Conservation (phyloP, 805 yeast genomes). For the Naumovozyma dairenensis region DNA sequence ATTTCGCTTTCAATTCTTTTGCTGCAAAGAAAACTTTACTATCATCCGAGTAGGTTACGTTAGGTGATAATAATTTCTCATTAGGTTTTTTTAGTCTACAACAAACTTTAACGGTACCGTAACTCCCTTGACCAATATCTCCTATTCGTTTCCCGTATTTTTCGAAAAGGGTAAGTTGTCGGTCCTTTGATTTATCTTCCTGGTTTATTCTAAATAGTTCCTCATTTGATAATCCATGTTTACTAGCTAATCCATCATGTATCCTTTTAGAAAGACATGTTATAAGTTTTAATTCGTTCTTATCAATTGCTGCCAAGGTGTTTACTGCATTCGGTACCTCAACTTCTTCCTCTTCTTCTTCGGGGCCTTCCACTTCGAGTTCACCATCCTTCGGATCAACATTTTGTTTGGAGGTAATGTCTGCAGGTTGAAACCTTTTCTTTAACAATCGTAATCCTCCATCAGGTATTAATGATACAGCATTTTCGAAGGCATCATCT, state of each 20-base stretch:
- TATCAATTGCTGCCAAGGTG: slow-evolving; percentile 38
- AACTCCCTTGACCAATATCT: slow-evolving; percentile 82
- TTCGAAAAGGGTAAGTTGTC: slow-evolving; percentile 23
- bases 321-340: slow-evolving; percentile 20
- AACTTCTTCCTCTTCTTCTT: slow-evolving; percentile 5
- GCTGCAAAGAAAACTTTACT: slow-evolving; percentile 69
- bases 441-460: slow-evolving; percentile 3
- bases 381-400: slow-evolving; percentile 2
- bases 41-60: slow-evolving; percentile 58
- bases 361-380: slow-evolving; percentile 2
- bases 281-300: slow-evolving; percentile 39
- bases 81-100: slow-evolving; percentile 35
- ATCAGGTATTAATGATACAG: slow-evolving; percentile 15
- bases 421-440: not conserved
- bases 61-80: slow-evolving; percentile 7
- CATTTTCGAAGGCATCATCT: slow-evolving; percentile 16
- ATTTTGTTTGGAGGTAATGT: slow-evolving; percentile 3
- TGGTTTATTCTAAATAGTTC: not conserved
- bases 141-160: slow-evolving; percentile 46
- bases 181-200: slow-evolving; percentile 17
- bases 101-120: slow-evolving; percentile 86
- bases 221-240: slow-evolving; percentile 12
- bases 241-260: slow-evolving; percentile 30
- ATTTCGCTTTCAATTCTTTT: slow-evolving; percentile 76
- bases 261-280: slow-evolving; percentile 39